Percentiles rank a stretch among this genome's conserved stretches.
Conservation (phyloP, 192 early-diverging fungal genomes). For the Lobosporangium transversale region DNA sequence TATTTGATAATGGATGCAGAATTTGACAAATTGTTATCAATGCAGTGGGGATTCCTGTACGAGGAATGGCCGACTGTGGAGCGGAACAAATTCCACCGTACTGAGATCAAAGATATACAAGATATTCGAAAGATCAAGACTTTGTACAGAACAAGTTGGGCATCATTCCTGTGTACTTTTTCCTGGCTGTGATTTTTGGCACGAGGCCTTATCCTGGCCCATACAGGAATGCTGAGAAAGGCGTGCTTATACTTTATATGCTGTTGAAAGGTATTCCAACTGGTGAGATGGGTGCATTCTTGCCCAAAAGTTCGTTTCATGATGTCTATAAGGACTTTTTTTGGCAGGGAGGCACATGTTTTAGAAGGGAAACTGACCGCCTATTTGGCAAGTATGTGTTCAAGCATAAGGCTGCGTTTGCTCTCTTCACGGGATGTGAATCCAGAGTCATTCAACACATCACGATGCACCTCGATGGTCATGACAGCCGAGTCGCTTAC, state of each 20-base stretch:
- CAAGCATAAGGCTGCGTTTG: background rate
- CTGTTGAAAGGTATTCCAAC: constrained; percentile 19
- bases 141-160: background rate
- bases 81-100: constrained; percentile 3
- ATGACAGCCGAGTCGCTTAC: too few relatives aligned
- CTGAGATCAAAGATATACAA: too few relatives aligned
- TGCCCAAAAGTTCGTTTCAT: too few relatives aligned
- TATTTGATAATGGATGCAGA: too few relatives aligned
- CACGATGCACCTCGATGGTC: constrained; percentile 3
- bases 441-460: constrained; percentile 30
- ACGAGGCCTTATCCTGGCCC: too few relatives aligned
- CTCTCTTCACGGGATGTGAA: constrained; percentile 6
- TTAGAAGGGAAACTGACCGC: constrained; percentile 1
- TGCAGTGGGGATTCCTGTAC: constrained; percentile 9
- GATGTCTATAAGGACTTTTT: too few relatives aligned
- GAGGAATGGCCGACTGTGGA: constrained; percentile 11
- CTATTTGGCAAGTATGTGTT: background rate
- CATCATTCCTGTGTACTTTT: constrained; percentile 22
- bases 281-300: constrained; percentile 10
- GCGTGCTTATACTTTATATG: constrained; percentile 31
- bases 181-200: constrained; percentile 31
- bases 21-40: constrained; percentile 9
- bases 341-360: constrained; percentile 1
- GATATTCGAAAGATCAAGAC: constrained; percentile 1
- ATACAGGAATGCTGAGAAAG: too few relatives aligned